Evolutionary conservation across 257 asterid species (phyloP), one percentile per base, ranked within the genome.

Genomic region (Solanum piurae): DNA sequence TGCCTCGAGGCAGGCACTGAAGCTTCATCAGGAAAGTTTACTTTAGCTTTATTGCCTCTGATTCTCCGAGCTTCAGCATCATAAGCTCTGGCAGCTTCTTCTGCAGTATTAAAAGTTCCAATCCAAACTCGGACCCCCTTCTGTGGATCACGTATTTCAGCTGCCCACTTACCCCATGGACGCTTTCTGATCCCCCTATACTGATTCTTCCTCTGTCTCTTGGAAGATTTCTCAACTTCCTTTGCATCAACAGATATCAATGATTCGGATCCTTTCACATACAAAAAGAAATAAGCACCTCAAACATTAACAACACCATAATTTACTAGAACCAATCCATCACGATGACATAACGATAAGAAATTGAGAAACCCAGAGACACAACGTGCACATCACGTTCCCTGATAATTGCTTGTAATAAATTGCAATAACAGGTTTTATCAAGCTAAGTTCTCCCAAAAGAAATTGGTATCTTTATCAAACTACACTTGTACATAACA

Each of bases 31-130:
- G 92, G 89, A 76, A 90, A 90, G 87, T 90, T 90, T 23, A 90
- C 88, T 64, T 86, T 90, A 2, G 91, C 92, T 90, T 88, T 90
- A 72, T 80, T 83, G 62, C 91, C 92, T 79, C 92, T 86, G 85
- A 88, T 88, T 83, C 88, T 83, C 69, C 87, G 40, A 34, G 92
- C 90, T 58, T 88, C 92, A 18, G 23, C 21, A 83, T 90, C 92
- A 90, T 90, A 90, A 14, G 90, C 92, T 46, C 87, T 83, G 25
- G 89, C 92, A 83, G 92, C 99, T 91, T 97, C 99, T 90, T 97
- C 99, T 31, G 99, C 98, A 68, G 99, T 95, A 89, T 93, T 95
- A 52, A 86, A 90, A 68, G 92, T 90, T 68, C 92, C 92, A 31
- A 90, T 88, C 92, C 92, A 90, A 49, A 84, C 88, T 14, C 89